Evolutionary conservation across 768 basidiomycete genomes (phyloP).

Genomic region (Tylopilus sp.): DNA sequence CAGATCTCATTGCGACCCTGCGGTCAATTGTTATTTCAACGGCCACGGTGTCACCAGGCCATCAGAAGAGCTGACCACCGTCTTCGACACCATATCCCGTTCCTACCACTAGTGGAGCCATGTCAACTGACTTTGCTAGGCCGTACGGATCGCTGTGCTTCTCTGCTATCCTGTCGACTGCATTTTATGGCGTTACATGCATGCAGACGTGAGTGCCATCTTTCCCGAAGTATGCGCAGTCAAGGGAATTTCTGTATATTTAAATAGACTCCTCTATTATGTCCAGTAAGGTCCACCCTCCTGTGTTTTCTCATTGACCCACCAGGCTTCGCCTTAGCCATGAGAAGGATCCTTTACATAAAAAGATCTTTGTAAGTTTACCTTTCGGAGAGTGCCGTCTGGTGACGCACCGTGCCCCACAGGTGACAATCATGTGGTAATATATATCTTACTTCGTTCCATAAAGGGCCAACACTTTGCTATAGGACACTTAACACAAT

Average conservation of each 20-base stretch:
- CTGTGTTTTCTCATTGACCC: too few relatives aligned
- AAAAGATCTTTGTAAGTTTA: constrained; percentile 3
- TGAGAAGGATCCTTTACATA: too few relatives aligned
- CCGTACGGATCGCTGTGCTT: background rate
- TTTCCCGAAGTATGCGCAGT: too few relatives aligned
- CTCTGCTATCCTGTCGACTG: background rate
- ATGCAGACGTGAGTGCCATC: too few relatives aligned
- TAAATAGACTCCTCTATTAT: too few relatives aligned
- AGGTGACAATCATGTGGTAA: background rate
- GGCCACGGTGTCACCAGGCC: too few relatives aligned
- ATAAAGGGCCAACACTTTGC: background rate
- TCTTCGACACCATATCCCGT: background rate
- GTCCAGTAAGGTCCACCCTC: too few relatives aligned
- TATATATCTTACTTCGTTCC: background rate
- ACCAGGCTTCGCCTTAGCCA: too few relatives aligned
- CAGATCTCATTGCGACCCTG: too few relatives aligned
- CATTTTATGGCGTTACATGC: constrained; percentile 5
- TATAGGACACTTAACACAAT: background rate
- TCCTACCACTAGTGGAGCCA: background rate
- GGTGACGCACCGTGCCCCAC: background rate
- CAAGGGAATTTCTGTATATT: too few relatives aligned
- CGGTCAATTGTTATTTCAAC: background rate
- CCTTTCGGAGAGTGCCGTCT: background rate
- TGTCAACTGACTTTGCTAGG: background rate
- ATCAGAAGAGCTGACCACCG: too few relatives aligned